A percentile compares a stretch with the other conserved stretches of the same genome.
Conservation (phyloP, 345 rosid species). For the Aegle marmelos region DNA sequence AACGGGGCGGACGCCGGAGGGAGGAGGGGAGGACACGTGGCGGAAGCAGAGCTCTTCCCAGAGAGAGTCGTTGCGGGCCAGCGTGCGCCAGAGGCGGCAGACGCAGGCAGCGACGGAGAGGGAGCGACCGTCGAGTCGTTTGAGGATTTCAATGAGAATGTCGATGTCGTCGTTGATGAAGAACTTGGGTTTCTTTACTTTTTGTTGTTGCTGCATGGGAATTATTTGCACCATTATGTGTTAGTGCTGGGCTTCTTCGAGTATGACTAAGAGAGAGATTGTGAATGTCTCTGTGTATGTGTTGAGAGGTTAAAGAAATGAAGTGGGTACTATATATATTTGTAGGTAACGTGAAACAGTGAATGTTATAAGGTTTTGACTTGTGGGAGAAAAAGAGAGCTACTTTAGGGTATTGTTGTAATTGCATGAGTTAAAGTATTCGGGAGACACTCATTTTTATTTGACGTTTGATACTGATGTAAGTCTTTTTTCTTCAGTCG, state of each 20-base stretch:
- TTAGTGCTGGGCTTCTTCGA: background rate
- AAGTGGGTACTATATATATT: background rate
- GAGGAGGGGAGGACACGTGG: slow-evolving; percentile 58
- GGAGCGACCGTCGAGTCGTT: slow-evolving; percentile 79
- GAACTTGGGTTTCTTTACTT: slow-evolving; percentile 39
- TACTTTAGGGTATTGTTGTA: too few species aligned
- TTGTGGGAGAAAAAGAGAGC: too few species aligned
- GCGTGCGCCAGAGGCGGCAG: slow-evolving; percentile 82
- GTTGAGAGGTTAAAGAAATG: background rate
- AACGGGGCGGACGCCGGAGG: slow-evolving; percentile 58
- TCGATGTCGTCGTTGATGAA: slow-evolving; percentile 80
- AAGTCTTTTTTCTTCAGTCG: too few species aligned
- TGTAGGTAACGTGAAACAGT: background rate
- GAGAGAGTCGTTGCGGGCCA: slow-evolving; percentile 63
- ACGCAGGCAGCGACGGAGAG: slow-evolving; percentile 83
- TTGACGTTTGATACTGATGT: too few species aligned
- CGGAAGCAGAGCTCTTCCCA: slow-evolving; percentile 96
- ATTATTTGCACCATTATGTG: background rate
- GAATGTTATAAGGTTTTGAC: background rate
- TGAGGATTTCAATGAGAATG: slow-evolving; percentile 69
- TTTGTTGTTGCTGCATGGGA: slow-evolving; percentile 22
- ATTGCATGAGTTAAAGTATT: too few species aligned
- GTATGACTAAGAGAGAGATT: slow-evolving; percentile 4
- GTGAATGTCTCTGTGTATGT: background rate
- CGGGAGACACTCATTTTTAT: too few species aligned